A percentile compares a stretch with the other conserved stretches of the same genome.
Conservation (phyloP, 1,139 yeast genomes). For the Geotrichum reessii region DNA sequence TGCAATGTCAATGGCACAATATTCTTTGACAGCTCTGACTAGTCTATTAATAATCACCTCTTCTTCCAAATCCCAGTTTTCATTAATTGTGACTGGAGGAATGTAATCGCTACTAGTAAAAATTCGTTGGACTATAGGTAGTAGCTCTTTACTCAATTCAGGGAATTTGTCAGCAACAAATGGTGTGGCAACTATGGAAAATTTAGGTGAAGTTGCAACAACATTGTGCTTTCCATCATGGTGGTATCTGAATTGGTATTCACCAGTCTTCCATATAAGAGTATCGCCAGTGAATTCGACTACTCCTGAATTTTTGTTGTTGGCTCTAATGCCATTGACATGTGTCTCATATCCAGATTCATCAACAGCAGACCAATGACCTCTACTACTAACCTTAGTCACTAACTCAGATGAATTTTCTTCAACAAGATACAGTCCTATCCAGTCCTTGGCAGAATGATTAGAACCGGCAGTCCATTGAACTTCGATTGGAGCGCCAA, state of each 20-base stretch:
- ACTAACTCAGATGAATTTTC: slow-evolving; percentile 56
- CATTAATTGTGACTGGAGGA: slow-evolving; percentile 26
- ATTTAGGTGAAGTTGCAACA: slow-evolving; percentile 61
- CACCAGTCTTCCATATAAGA: slow-evolving; percentile 64
- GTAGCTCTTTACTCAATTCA: slow-evolving; percentile 34
- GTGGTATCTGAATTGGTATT: slow-evolving; percentile 74
- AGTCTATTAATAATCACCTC: slow-evolving; percentile 30
- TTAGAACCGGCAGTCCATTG: slow-evolving; percentile 52
- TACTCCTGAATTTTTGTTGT: slow-evolving; percentile 43
- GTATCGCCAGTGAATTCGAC: slow-evolving; percentile 48
- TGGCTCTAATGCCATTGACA: slow-evolving; percentile 18
- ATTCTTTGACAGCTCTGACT: slow-evolving; percentile 30
- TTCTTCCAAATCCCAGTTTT: slow-evolving; percentile 28
- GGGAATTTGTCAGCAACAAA: slow-evolving; percentile 23
- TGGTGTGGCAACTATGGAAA: slow-evolving; percentile 49
- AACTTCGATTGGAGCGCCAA: slow-evolving; percentile 50
- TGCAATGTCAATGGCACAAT: slow-evolving; percentile 35
- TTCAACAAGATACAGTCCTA: slow-evolving; percentile 64
- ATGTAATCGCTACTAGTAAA: slow-evolving; percentile 22
- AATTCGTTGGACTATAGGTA: slow-evolving; percentile 28
- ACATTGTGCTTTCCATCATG: slow-evolving; percentile 67
- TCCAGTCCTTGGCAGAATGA: slow-evolving; percentile 57
- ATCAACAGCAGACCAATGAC: slow-evolving; percentile 62
- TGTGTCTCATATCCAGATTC: slow-evolving; percentile 31
- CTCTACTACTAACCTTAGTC: slow-evolving; percentile 59